Conservation (phyloP, 2,329 filamentous ascomycete genomes). For the Colletotrichum horii region DNA sequence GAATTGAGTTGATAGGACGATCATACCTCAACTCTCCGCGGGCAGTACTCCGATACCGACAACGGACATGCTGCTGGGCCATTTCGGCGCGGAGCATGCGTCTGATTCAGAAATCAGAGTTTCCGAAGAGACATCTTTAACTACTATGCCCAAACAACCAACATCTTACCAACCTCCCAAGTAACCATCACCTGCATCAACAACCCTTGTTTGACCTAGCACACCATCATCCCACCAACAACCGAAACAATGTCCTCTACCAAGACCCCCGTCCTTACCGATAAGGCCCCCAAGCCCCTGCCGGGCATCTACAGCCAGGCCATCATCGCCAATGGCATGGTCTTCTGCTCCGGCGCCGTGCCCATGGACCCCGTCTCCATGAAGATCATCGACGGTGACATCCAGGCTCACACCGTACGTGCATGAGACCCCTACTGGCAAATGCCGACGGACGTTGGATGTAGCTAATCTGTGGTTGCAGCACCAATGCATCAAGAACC, state of each 20-base stretch:
- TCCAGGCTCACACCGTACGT: constrained; percentile 67
- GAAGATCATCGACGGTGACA: constrained; percentile 66
- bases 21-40: neutral
- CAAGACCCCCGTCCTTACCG: constrained; percentile 41
- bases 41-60: neutral
- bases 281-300: constrained; percentile 45
- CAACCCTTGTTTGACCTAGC: neutral
- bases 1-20: neutral
- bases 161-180: neutral
- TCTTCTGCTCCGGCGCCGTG: constrained; percentile 77
- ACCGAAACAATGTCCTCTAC: constrained; percentile 16
- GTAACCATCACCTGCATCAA: neutral
- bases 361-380: constrained; percentile 65
- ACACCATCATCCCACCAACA: neutral
- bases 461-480: constrained; percentile 19
- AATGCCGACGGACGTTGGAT: neutral
- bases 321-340: constrained; percentile 69
- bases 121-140: neutral
- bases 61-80: neutral
- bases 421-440: neutral
- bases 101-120: neutral
- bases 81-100: neutral
- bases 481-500: constrained; percentile 73
- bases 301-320: constrained; percentile 54
- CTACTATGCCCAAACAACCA: neutral